Evolutionary conservation across 352 stramenopile genomes (phyloP), one percentile per base, ranked within the genome.

Genomic region (Plasmopara muralis): DNA sequence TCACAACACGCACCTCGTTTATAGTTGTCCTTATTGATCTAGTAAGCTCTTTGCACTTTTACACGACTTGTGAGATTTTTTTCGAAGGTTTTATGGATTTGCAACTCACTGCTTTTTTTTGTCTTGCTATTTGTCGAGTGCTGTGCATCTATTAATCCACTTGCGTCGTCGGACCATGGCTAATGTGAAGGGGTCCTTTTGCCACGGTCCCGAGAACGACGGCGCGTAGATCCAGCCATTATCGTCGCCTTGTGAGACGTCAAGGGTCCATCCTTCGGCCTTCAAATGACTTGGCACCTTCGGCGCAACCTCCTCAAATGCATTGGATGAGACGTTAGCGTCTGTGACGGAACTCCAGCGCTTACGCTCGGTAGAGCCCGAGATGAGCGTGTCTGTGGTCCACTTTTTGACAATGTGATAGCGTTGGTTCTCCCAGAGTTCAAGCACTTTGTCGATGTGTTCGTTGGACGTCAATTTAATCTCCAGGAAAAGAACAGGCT

Each of bases 361-460:
- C 54, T 80, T 81, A 52, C 83, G 80, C 43, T 93, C 78, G 34
- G 57, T 78, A 0, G 64, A 81, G 43, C 68, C 60, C 8, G 57
- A 38, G 25, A 85, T 64, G 31, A 85, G 44, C 35, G 67, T 72
- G 34, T 88, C 74, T 14, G 62, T 77, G 12, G 71, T 87, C 78
- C 80, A 93, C 41, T 85, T 87, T 57, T 84, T 81, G 50, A 87
- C 64, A 42, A 89, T 69, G 50, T 85, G 70, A 61, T 78, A 90
- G 15, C 77, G 75, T 58, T 93, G 77, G 64, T 90, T 87, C 66
- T 93, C 80, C 80, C 81, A 93, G 15, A 90, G 70, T 61, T 90
- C 80, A 6, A 93, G 66, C 15, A 85, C 65, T 49, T 78, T 62
- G 52, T 88, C 79, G 15, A 83, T 72, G 28, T 53, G 60, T 35